Evolutionary conservation across 2,329 filamentous ascomycete species (phyloP).

Genomic region (Herpotrichia juniperi): DNA sequence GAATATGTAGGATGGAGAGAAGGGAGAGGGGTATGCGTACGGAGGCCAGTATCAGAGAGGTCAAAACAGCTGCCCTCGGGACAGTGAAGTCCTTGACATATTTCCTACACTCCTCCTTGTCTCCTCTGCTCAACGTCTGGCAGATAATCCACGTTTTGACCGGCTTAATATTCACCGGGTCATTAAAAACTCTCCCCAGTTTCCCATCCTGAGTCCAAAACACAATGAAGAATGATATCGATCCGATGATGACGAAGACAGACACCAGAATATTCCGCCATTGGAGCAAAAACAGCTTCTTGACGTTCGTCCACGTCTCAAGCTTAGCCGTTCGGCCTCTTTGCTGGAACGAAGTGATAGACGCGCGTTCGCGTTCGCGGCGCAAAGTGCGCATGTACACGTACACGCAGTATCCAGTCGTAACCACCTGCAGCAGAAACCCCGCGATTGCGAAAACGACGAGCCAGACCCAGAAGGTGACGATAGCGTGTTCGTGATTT

Average conservation of each 20-base stretch:
- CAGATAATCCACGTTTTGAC: conserved; percentile 34
- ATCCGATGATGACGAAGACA: conserved; percentile 31
- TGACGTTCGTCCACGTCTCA: conserved; percentile 30
- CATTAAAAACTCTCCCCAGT: conserved; percentile 27
- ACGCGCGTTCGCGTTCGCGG: conserved; percentile 7
- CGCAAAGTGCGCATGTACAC: conserved; percentile 37
- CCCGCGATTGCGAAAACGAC: conserved; percentile 36
- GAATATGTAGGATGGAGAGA: not conserved
- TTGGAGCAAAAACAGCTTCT: conserved; percentile 29
- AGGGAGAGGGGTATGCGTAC: conserved; percentile 13
- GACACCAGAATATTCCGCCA: conserved; percentile 36
- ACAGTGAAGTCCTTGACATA: conserved; percentile 31
- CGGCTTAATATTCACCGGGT: conserved; percentile 20
- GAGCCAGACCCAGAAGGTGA: conserved; percentile 46
- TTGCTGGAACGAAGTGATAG: conserved; percentile 7
- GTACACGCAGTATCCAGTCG: conserved; percentile 41
- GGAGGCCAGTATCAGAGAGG: conserved; percentile 30
- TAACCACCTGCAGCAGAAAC: conserved; percentile 37
- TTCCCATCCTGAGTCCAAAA: conserved; percentile 35
- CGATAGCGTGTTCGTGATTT: conserved; percentile 40
- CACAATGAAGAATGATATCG: conserved; percentile 34
- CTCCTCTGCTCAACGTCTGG: conserved; percentile 22
- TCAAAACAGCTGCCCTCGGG: conserved; percentile 20
- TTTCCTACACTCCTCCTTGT: conserved; percentile 30
- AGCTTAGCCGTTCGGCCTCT: conserved; percentile 6